phyloP scores from a whole-genome alignment of 352 stramenopile genomes.

The Phytophthora cactorum region DNA sequence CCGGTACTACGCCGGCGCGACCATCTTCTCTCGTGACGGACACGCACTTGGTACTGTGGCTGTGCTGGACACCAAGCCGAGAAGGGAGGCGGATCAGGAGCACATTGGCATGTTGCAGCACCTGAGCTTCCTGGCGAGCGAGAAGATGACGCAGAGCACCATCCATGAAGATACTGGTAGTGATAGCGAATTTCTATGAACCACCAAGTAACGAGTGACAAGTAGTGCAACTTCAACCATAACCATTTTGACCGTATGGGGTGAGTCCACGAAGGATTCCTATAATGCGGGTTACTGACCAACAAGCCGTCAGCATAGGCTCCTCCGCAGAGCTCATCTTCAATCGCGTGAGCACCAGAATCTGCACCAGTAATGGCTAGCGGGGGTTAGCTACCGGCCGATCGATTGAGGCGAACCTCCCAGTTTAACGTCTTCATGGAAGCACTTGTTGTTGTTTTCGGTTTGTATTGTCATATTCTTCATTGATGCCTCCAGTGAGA shows the following conservation, averaged over 20 bases:
- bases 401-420: neutral
- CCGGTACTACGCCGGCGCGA: too few relatives aligned
- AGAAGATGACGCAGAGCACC: conserved; percentile 89
- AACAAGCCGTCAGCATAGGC: too few relatives aligned
- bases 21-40: too few relatives aligned
- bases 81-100: too few relatives aligned
- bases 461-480: too few relatives aligned
- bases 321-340: too few relatives aligned
- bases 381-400: neutral
- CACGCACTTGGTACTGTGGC: too few relatives aligned
- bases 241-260: conserved; percentile 1
- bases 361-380: neutral
- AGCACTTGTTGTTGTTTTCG: too few relatives aligned
- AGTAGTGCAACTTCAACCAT: conserved; percentile 23
- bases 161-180: conserved; percentile 80
- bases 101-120: conserved; percentile 91
- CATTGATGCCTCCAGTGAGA: too few relatives aligned
- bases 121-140: conserved; percentile 85
- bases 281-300: too few relatives aligned
- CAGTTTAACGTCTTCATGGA: neutral
- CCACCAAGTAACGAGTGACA: conserved; percentile 24
- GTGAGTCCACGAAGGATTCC: too few relatives aligned
- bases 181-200: conserved; percentile 81
- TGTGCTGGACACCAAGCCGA: too few relatives aligned
- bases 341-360: neutral